Conservation (phyloP, 176 grass and related monocot genomes). For the Pontederia crassipes region DNA sequence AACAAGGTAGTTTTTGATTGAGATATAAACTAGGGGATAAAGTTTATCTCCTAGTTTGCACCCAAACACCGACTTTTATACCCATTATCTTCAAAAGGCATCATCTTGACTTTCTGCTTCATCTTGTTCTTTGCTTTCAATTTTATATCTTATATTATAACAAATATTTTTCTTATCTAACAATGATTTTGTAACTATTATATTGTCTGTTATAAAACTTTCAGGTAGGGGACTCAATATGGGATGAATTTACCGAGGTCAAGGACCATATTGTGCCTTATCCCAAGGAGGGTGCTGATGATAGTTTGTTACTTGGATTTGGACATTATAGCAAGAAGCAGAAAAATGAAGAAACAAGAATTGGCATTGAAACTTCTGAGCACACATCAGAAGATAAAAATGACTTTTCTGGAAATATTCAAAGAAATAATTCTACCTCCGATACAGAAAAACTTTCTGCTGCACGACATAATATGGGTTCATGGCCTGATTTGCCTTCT, state of each 20-base stretch:
- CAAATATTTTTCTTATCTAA: too few species aligned
- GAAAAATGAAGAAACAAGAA: conserved; percentile 28
- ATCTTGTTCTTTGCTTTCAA: too few species aligned
- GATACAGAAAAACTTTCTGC: conserved; percentile 34
- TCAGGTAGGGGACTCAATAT: conserved; percentile 65
- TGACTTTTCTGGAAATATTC: conserved; percentile 27
- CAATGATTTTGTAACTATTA: too few species aligned
- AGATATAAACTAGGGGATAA: too few species aligned
- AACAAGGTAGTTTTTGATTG: too few species aligned
- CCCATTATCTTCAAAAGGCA: too few species aligned
- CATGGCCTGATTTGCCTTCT: conserved; percentile 86
- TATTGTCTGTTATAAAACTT: conserved; percentile 8
- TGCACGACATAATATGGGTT: conserved; percentile 50
- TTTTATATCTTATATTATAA: too few species aligned
- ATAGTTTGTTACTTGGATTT: conserved; percentile 31
- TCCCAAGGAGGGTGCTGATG: conserved; percentile 39
- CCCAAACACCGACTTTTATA: too few species aligned
- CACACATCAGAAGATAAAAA: conserved; percentile 30
- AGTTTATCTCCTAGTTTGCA: too few species aligned
- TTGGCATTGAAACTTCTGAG: conserved; percentile 20
- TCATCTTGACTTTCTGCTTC: too few species aligned
- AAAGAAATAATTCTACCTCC: conserved; percentile 42
- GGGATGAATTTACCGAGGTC: conserved; percentile 56
- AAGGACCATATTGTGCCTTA: conserved; percentile 67
- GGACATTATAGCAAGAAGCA: conserved; percentile 29